Evolutionary conservation across 177 flowering plant genomes (phyloP).

Genomic region (Tripterygium wilfordii): DNA sequence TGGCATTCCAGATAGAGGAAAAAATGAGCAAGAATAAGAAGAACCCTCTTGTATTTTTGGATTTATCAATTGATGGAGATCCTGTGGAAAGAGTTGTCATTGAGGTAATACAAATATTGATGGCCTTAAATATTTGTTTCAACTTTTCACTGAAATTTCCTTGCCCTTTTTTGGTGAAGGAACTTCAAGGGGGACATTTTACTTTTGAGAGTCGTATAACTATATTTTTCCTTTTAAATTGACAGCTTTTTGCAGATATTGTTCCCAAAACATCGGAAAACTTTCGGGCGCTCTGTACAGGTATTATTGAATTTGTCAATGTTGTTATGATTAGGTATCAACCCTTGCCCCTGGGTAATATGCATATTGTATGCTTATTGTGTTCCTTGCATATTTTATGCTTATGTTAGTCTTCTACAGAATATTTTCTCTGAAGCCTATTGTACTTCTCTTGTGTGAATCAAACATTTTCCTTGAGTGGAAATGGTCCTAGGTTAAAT

Average conservation of each 20-base stretch:
- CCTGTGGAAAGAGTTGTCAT: slow-evolving; percentile 50
- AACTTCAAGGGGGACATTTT: not conserved
- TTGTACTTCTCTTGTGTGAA: no score
- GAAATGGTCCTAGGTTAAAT: no score
- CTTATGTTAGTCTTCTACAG: no score
- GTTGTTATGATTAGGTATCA: not conserved
- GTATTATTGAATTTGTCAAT: slow-evolving; percentile 20
- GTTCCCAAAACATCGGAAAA: slow-evolving; percentile 91
- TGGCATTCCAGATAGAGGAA: slow-evolving; percentile 8
- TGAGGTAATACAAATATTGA: slow-evolving; percentile 42
- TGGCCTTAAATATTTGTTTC: not conserved
- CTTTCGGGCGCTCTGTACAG: slow-evolving; percentile 86
- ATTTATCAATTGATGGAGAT: slow-evolving; percentile 62
- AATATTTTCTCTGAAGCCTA: no score
- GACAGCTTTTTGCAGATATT: slow-evolving; percentile 80
- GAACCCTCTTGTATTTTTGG: slow-evolving; percentile 68
- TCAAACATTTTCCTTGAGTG: no score
- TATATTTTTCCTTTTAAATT: slow-evolving; percentile 10
- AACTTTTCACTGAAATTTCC: not conserved
- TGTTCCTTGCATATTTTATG: no score
- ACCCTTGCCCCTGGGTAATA: no score
- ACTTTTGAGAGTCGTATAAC: not conserved
- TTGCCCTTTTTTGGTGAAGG: not conserved
- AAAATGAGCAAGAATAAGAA: slow-evolving; percentile 62
- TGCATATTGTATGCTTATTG: no score